Evolutionary conservation across 106 monocot species (phyloP).

Genomic region (Vanilla planifolia): DNA sequence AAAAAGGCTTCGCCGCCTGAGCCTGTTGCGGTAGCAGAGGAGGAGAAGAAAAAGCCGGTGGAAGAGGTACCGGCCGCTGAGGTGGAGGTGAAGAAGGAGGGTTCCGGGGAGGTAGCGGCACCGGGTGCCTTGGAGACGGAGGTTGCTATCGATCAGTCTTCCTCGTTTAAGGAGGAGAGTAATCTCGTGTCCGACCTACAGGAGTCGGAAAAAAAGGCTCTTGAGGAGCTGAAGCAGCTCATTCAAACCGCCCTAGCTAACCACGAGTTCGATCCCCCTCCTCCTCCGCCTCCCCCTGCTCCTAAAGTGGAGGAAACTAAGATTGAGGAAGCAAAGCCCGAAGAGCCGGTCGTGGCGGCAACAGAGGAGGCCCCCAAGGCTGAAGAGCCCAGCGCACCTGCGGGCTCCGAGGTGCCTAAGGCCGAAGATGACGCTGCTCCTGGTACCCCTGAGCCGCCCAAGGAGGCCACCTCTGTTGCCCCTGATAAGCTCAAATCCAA

Average conservation of each 20-base stretch:
- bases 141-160: too few species aligned
- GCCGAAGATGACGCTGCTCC: neutral
- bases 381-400: too few species aligned
- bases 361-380: too few species aligned
- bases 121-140: too few species aligned
- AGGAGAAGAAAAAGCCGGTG: neutral
- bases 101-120: neutral
- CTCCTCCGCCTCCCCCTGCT: slow-evolving; percentile 15
- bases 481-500: slow-evolving; percentile 10
- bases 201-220: slow-evolving; percentile 15
- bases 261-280: slow-evolving; percentile 41
- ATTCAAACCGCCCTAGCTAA: slow-evolving; percentile 28
- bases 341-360: neutral
- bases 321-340: slow-evolving; percentile 2
- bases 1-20: too few species aligned
- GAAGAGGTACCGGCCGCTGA: neutral
- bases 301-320: neutral
- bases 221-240: slow-evolving; percentile 24
- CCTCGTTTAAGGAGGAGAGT: slow-evolving; percentile 59
- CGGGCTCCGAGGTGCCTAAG: neutral
- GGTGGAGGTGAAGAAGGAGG: neutral
- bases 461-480: too few species aligned
- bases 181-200: slow-evolving; percentile 28
- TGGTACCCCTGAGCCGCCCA: neutral
- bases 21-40: too few species aligned